Evolutionary conservation across 192 early-diverging fungal species (phyloP).

Genomic region (Umbelopsis ramanniana): DNA sequence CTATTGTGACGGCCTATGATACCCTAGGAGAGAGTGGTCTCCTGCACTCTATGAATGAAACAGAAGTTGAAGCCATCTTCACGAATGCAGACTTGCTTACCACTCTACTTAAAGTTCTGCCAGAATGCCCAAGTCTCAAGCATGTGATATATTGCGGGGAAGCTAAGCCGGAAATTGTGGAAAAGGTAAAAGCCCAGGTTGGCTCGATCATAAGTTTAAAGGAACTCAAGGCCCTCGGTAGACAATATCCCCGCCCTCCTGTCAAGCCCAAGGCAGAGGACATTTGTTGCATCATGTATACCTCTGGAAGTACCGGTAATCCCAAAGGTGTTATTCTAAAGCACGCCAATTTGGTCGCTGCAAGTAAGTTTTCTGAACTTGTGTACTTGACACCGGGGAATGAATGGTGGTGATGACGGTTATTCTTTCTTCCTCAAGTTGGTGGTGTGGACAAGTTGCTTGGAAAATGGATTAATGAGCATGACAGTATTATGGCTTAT

Average conservation of each 20-base stretch:
- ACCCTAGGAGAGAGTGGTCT: slow-evolving; percentile 86
- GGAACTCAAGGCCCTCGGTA: slow-evolving; percentile 68
- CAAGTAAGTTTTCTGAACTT: slow-evolving; percentile 48
- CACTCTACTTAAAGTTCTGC: slow-evolving; percentile 63
- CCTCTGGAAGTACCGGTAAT: slow-evolving; percentile 87
- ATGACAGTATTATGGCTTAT: slow-evolving; percentile 76
- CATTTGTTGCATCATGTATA: slow-evolving; percentile 88
- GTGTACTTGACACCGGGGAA: background rate
- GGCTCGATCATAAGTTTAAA: slow-evolving; percentile 67
- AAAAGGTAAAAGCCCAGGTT: slow-evolving; percentile 45
- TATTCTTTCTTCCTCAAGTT: slow-evolving; percentile 51
- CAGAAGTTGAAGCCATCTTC: slow-evolving; percentile 71
- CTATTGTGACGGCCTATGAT: slow-evolving; percentile 87
- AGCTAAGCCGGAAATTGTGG: slow-evolving; percentile 52
- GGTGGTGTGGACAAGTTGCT: slow-evolving; percentile 60
- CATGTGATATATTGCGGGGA: slow-evolving; percentile 75
- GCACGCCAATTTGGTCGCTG: slow-evolving; percentile 84
- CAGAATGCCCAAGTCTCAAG: slow-evolving; percentile 64
- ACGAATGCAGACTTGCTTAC: slow-evolving; percentile 75
- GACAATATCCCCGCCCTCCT: slow-evolving; percentile 63
- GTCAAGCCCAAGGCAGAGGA: slow-evolving; percentile 72
- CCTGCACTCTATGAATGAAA: slow-evolving; percentile 82
- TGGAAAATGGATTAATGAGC: slow-evolving; percentile 49
- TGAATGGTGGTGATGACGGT: background rate
- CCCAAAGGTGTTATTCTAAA: slow-evolving; percentile 91